Percentiles rank a stretch among this genome's conserved stretches.
Conservation (phyloP, 345 rosid genomes). For the Rhodamnia rubescens region DNA sequence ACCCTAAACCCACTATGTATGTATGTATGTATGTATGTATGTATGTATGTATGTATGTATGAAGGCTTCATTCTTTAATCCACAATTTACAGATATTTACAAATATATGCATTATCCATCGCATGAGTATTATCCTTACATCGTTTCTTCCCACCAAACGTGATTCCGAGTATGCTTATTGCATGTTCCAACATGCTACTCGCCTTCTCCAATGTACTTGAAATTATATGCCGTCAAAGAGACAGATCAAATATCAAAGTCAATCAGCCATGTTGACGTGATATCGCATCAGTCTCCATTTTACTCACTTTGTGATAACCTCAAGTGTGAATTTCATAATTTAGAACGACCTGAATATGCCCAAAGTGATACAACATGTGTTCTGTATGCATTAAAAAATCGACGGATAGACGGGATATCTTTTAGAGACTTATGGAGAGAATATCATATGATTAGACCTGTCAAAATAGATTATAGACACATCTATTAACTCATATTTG, state of each 20-base stretch:
- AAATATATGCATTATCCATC: neutral
- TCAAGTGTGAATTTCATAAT: neutral
- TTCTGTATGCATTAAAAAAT: neutral
- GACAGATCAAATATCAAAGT: neutral
- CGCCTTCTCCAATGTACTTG: neutral
- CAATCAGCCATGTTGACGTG: accelerated
- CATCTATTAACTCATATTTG: too few species aligned
- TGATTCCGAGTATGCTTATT: neutral
- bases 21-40: too few species aligned
- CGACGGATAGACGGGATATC: accelerated
- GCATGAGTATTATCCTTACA: neutral
- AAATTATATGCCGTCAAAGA: neutral
- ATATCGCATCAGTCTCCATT: neutral
- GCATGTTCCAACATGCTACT: neutral
- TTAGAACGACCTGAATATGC: neutral
- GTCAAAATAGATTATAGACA: too few species aligned
- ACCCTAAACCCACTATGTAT: neutral
- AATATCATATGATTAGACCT: neutral
- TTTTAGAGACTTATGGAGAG: neutral
- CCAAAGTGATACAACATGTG: neutral
- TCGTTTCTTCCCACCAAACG: neutral
- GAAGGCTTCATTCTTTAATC: neutral
- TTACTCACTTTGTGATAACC: neutral
- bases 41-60: too few species aligned
- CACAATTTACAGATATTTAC: neutral